These are phyloP conservation scores for Candida mattraensis DNA, from an alignment of 805 yeast species.

Conservation along the genomic window DNA sequence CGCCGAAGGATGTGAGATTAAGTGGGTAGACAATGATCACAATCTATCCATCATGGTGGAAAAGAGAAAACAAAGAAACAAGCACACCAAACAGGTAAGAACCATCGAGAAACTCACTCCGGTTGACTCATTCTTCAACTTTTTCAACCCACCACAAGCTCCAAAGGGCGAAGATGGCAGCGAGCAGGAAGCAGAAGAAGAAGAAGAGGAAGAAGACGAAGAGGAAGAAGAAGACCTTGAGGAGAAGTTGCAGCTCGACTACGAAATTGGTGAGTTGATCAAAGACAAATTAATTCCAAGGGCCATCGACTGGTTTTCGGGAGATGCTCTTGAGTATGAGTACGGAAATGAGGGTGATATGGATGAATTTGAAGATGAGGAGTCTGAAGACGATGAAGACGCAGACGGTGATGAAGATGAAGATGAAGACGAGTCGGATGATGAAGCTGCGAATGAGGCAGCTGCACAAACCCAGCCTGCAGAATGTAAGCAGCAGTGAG, in stretches of 20 bases:
- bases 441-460: conserved; percentile 35
- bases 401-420: conserved; percentile 63
- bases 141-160: conserved; percentile 90
- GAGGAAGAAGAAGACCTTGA: conserved; percentile 75
- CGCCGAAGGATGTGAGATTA: conserved; percentile 85
- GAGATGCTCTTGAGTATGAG: conserved; percentile 85
- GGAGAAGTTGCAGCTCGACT: conserved; percentile 83
- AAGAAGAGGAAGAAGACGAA: conserved; percentile 45
- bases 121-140: conserved; percentile 92
- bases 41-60: conserved; percentile 87
- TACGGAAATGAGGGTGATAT: conserved; percentile 52
- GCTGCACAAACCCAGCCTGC: conserved; percentile 61
- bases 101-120: conserved; percentile 93
- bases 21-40: conserved; percentile 77
- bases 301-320: conserved; percentile 98
- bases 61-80: conserved; percentile 96
- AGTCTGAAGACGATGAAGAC: conserved; percentile 58
- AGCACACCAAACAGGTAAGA: conserved; percentile 93
- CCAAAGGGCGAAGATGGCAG: conserved; percentile 48
- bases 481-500: conserved; percentile 71
- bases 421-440: conserved; percentile 49
- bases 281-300: conserved; percentile 95
- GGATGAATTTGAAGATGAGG: conserved; percentile 61
- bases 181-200: conserved; percentile 51
- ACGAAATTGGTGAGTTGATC: conserved; percentile 93